Base-by-base conservation (phyloP, 2,329 filamentous ascomycete genomes). In the Trichoderma sp. region DNA sequence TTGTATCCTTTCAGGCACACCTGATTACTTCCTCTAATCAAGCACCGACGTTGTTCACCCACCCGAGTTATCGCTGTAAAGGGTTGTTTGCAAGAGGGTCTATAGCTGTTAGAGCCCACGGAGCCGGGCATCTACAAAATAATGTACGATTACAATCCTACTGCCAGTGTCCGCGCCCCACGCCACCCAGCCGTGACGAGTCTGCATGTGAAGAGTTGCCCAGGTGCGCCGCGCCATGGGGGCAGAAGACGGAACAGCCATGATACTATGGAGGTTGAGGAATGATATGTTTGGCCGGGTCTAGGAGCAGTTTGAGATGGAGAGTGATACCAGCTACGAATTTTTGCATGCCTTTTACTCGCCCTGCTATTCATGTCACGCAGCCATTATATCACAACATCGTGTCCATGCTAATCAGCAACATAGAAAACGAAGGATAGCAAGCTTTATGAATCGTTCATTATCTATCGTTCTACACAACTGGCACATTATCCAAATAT, bases 21-120 rank as follows among this genome's bases (percentile, higher is more conserved):
- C 94, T 64, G 94, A 99, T 80, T 99, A 99, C 85, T 99, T 99
- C 91, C 90, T 98, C 78, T 99, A 91, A 82, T 70, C 70, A 68
- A 69, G 69, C 69, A 65, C 68, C 41, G 21, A 34, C 41, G 61
- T 65, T 51, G 41, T 62, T 45, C 55, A 48, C 65, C 52, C 67
- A 66, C 69, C 67, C 66, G 69, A 70, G 63, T 68, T 69, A 72
- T 68, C 66, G 66, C 69, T 68, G 66, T 47, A 66, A 64, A 55
- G 63, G 67, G 57, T 57, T 57, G 62, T 64, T 65, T 66, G 63
- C 64, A 66, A 65, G 67, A 67, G 63, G 61, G 62, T 66, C 54
- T 47, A 54, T 63, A 71, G 67, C 48, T 66, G 67, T 64, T 68
- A 66, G 66, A 67, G 59, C 58, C 63, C 68, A 57, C 62, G 65